Evolutionary conservation across 176 grass and related monocot genomes (phyloP).

Genomic region (Carex scoparia): DNA sequence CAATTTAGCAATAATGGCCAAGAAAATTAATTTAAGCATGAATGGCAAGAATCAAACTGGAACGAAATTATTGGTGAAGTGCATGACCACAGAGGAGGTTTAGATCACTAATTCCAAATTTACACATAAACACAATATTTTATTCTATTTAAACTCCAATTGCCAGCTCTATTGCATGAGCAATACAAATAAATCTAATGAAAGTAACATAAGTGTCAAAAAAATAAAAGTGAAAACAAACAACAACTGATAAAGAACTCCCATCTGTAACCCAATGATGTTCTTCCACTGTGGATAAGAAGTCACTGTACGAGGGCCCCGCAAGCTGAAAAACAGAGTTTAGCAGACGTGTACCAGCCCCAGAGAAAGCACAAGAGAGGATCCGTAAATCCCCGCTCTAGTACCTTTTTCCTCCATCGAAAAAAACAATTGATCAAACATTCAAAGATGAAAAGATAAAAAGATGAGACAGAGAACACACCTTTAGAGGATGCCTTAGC

Average conservation of each 20-base stretch:
- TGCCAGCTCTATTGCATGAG: neutral
- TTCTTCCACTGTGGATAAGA: too few species aligned
- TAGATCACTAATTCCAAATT: neutral
- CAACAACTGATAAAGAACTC: neutral
- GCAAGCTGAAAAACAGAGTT: neutral
- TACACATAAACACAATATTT: conserved; percentile 1
- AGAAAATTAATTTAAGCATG: too few species aligned
- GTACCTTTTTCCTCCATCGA: too few species aligned
- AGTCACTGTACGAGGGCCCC: neutral
- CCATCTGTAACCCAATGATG: neutral
- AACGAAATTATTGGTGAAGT: neutral
- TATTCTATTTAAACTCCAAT: neutral
- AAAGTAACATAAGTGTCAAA: neutral
- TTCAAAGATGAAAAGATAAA: conserved; percentile 10
- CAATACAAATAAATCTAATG: neutral
- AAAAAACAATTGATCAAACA: neutral
- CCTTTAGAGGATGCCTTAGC: conserved; percentile 83
- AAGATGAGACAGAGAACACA: conserved; percentile 8
- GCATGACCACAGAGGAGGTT: neutral
- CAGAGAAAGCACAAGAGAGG: neutral
- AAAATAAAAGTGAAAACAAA: conserved; percentile 9
- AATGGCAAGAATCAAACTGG: neutral
- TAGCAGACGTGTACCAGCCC: neutral
- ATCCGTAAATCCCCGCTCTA: neutral
- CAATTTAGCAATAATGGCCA: neutral